Evolutionary conservation across 2,329 filamentous ascomycete species (phyloP).

Genomic region (Scedosporium apiospermum): DNA sequence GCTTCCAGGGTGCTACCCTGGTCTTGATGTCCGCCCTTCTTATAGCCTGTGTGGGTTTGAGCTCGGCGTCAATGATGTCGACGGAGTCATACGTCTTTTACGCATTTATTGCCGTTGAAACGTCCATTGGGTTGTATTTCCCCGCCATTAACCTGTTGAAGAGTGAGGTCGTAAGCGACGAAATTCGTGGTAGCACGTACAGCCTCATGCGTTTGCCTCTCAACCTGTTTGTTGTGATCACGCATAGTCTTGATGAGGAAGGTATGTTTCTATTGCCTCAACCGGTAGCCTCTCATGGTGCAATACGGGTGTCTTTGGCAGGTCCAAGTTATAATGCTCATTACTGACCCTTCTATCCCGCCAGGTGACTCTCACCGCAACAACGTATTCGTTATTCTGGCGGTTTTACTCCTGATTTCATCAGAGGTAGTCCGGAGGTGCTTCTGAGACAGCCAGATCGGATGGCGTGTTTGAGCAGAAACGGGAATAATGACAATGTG

Average conservation of each 20-base stretch:
- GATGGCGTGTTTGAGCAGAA: too few species aligned
- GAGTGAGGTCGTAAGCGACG: slow-evolving; percentile 42
- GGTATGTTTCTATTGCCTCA: slow-evolving; percentile 15
- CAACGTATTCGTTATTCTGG: slow-evolving; percentile 15
- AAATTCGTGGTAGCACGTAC: slow-evolving; percentile 43
- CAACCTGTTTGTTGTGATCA: slow-evolving; percentile 42
- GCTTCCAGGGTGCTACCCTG: slow-evolving; percentile 14
- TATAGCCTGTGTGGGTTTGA: slow-evolving; percentile 24
- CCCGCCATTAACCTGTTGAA: slow-evolving; percentile 47
- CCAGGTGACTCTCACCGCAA: slow-evolving; percentile 20
- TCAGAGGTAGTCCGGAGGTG: not conserved
- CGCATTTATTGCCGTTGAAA: slow-evolving; percentile 48
- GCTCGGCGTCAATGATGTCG: slow-evolving; percentile 30
- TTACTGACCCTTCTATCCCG: not conserved
- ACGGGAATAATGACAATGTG: too few species aligned
- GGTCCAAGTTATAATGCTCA: not conserved
- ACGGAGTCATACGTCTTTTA: slow-evolving; percentile 38
- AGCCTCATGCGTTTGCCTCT: slow-evolving; percentile 47
- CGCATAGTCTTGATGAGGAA: slow-evolving; percentile 34
- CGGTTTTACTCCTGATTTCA: not conserved
- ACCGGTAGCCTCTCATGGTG: not conserved
- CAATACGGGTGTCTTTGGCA: not conserved
- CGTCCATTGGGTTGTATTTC: slow-evolving; percentile 48
- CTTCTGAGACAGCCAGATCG: not conserved
- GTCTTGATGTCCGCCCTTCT: slow-evolving; percentile 24